Evolutionary conservation across 2,329 filamentous ascomycete genomes (phyloP).

Genomic region (Hyphodiscus sp.): DNA sequence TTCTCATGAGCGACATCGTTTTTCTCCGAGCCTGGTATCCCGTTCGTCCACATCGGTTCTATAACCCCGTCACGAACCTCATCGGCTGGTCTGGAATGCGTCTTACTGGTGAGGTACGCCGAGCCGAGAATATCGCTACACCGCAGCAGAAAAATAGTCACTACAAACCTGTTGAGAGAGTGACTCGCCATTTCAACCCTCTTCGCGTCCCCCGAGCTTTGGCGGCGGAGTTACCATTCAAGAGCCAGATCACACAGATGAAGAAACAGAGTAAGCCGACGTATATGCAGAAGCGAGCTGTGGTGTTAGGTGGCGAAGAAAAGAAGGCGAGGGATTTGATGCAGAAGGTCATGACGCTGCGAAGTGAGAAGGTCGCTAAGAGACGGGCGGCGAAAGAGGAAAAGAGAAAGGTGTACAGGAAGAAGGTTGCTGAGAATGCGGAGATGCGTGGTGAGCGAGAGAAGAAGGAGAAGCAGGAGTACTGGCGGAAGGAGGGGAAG

Average conservation of each 20-base stretch:
- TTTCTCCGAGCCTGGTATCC: conserved; percentile 97
- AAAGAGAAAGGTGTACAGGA: conserved; percentile 70
- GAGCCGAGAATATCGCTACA: conserved; percentile 65
- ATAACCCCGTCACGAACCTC: conserved; percentile 92
- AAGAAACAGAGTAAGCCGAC: conserved; percentile 74
- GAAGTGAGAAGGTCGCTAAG: conserved; percentile 87
- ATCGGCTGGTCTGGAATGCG: conserved; percentile 91
- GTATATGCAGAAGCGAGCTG: conserved; percentile 92
- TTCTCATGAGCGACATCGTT: conserved; percentile 92
- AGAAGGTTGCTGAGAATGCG: conserved; percentile 72
- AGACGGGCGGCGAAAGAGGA: conserved; percentile 81
- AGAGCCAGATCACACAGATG: conserved; percentile 79
- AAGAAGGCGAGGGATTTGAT: conserved; percentile 81
- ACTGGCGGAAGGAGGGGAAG: conserved; percentile 85
- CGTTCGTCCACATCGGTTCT: conserved; percentile 90
- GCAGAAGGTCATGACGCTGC: conserved; percentile 84
- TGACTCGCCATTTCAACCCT: conserved; percentile 69
- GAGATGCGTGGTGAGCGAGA: conserved; percentile 84
- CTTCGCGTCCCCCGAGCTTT: conserved; percentile 68
- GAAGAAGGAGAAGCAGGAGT: conserved; percentile 88
- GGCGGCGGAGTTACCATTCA: conserved; percentile 82
- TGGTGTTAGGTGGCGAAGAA: conserved; percentile 81
- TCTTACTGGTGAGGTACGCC: conserved; percentile 84
- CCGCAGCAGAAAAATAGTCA: conserved; percentile 78
- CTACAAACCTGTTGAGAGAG: conserved; percentile 65